Evolutionary conservation across 2,329 filamentous ascomycete species (phyloP).

Genomic region (Cryphonectria japonica): DNA sequence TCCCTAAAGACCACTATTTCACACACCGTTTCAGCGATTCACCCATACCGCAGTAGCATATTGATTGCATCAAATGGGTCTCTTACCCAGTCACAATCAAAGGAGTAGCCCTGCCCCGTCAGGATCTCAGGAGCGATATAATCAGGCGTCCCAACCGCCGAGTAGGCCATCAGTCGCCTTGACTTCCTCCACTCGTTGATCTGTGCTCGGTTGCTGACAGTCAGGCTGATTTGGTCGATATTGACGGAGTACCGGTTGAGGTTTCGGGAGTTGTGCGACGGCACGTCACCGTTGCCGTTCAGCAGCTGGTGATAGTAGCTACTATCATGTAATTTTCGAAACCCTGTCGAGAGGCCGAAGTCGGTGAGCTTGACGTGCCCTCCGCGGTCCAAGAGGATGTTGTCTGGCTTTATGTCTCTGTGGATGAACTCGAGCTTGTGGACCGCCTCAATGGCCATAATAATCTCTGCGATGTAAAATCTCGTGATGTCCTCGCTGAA

Average conservation of each 20-base stretch:
- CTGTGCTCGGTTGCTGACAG: slow-evolving; percentile 75
- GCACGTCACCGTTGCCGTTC: slow-evolving; percentile 41
- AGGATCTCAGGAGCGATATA: slow-evolving; percentile 84
- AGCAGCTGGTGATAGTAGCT: slow-evolving; percentile 78
- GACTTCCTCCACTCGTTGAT: slow-evolving; percentile 84
- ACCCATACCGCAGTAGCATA: background rate
- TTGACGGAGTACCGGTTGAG: slow-evolving; percentile 74
- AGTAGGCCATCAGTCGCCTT: slow-evolving; percentile 78
- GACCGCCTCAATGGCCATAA: slow-evolving; percentile 79
- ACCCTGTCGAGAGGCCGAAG: slow-evolving; percentile 79
- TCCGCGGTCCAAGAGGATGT: slow-evolving; percentile 75
- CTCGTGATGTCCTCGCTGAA: slow-evolving; percentile 81
- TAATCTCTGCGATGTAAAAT: slow-evolving; percentile 84
- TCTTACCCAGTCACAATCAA: slow-evolving; percentile 69
- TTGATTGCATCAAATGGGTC: background rate
- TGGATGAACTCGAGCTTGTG: slow-evolving; percentile 82
- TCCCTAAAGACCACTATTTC: slow-evolving; percentile 71
- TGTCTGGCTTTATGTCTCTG: slow-evolving; percentile 83
- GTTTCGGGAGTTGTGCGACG: slow-evolving; percentile 40
- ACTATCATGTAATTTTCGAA: slow-evolving; percentile 78
- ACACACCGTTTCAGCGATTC: background rate
- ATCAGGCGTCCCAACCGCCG: slow-evolving; percentile 77
- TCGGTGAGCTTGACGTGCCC: slow-evolving; percentile 82
- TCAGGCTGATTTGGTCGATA: slow-evolving; percentile 78
- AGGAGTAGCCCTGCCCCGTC: slow-evolving; percentile 75